phyloP scores from a whole-genome alignment of 495 filamentous ascomycete species.

The Penicillium taxi region DNA sequence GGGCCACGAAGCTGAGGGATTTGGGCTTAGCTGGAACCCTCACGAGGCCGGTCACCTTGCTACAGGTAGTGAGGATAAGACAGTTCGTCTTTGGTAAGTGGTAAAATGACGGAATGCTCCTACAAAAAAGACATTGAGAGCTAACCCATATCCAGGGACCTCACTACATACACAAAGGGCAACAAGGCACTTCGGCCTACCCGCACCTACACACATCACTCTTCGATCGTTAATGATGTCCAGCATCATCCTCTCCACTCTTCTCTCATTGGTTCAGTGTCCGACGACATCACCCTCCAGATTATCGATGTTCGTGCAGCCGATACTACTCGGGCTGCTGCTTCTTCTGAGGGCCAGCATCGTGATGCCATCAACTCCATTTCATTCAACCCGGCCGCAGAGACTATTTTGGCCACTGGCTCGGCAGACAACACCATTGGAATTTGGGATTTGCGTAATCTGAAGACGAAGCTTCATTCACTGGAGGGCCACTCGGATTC shows the following conservation, averaged over 20 bases:
- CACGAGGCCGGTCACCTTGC: constrained; percentile 73
- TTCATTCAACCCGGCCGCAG: constrained; percentile 82
- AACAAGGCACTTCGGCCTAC: constrained; percentile 62
- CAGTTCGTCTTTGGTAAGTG: constrained; percentile 81
- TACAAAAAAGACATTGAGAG: no score
- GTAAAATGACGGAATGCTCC: no score
- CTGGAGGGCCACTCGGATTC: constrained; percentile 78
- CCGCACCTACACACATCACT: constrained; percentile 78
- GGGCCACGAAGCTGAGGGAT: constrained; percentile 89
- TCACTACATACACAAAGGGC: constrained; percentile 59
- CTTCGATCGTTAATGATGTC: constrained; percentile 90
- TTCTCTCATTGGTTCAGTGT: constrained; percentile 82
- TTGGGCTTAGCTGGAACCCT: constrained; percentile 88
- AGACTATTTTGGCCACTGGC: constrained; percentile 81
- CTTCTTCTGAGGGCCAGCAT: constrained; percentile 62
- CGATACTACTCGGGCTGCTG: constrained; percentile 53
- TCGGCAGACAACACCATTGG: constrained; percentile 93
- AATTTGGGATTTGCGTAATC: constrained; percentile 88
- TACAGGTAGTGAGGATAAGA: constrained; percentile 84
- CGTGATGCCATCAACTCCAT: constrained; percentile 89
- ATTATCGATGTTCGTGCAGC: constrained; percentile 73
- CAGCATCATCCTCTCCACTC: constrained; percentile 81
- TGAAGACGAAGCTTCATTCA: constrained; percentile 76
- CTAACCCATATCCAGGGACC: constrained; percentile 62
- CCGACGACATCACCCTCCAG: constrained; percentile 88